Conservation (phyloP, 1,284 basidiomycete species). For the Cystobasidium slooffiae region DNA sequence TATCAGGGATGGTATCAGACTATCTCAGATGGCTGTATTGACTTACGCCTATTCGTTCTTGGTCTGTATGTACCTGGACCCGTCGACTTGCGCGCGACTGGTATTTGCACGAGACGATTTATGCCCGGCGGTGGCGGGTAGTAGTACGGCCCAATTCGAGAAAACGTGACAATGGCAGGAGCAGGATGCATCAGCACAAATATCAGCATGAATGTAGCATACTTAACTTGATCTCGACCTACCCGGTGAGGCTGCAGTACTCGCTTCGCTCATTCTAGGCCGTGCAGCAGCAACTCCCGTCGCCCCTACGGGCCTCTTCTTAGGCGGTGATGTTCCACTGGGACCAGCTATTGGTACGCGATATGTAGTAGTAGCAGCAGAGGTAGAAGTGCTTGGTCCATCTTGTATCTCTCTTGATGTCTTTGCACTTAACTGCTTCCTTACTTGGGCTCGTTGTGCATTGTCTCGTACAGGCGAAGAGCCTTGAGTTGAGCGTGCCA, state of each 20-base stretch:
- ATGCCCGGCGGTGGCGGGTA: neutral
- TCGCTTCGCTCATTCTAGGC: slow-evolving; percentile 11
- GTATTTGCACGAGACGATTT: neutral
- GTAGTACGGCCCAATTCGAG: too few relatives aligned
- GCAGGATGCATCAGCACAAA: neutral
- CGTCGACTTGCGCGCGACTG: slow-evolving; percentile 36
- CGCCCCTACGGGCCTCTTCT: slow-evolving; percentile 6
- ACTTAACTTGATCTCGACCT: neutral
- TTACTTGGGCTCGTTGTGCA: slow-evolving; percentile 10
- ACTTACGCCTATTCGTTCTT: slow-evolving; percentile 28
- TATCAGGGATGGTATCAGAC: neutral
- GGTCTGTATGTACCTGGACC: slow-evolving; percentile 6
- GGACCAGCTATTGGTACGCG: slow-evolving; percentile 16
- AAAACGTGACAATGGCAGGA: neutral
- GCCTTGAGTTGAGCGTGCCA: slow-evolving; percentile 41
- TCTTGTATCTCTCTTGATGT: slow-evolving; percentile 26
- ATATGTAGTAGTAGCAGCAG: neutral
- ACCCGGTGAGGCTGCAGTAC: slow-evolving; percentile 23
- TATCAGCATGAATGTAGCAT: neutral
- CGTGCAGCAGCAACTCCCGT: slow-evolving; percentile 18
- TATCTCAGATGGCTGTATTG: neutral
- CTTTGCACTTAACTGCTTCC: slow-evolving; percentile 40
- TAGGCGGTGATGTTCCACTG: slow-evolving; percentile 19
- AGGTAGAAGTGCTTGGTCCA: neutral
- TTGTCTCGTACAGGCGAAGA: slow-evolving; percentile 26